phyloP scores from a whole-genome alignment of 306 rosid species.

The Cucurbita maxima region DNA sequence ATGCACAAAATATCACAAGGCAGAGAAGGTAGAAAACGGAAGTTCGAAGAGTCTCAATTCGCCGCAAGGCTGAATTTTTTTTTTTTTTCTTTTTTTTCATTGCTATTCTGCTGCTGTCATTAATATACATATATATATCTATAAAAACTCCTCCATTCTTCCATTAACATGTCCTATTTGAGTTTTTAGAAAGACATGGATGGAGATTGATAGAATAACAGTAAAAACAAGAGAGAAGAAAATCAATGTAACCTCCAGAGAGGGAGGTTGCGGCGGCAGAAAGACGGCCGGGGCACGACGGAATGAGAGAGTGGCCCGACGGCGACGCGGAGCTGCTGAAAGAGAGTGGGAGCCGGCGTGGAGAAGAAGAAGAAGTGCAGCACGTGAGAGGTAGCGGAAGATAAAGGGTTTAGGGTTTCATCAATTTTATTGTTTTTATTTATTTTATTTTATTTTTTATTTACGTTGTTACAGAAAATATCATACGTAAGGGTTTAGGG shows the following conservation, averaged over 20 bases:
- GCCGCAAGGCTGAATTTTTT: too few species aligned
- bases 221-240: neutral
- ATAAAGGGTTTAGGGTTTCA: neutral
- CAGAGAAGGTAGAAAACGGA: too few species aligned
- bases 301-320: neutral
- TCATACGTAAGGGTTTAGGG: too few species aligned
- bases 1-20: too few species aligned
- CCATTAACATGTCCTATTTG: neutral
- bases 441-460: too few species aligned
- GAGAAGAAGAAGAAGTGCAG: neutral
- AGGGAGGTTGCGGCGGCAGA: neutral
- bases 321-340: neutral
- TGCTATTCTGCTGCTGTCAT: too few species aligned
- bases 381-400: neutral
- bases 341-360: neutral
- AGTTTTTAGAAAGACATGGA: neutral
- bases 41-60: too few species aligned
- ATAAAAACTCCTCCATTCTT: neutral
- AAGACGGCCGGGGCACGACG: neutral
- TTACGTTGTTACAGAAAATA: too few species aligned
- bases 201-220: neutral
- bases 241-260: neutral
- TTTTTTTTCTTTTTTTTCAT: too few species aligned
- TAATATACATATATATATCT: neutral
- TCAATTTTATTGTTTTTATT: too few species aligned